These are phyloP conservation scores for Neofusicoccum kwambonambiense DNA, from an alignment of 2,329 filamentous ascomycete genomes.

Conservation along the genomic window DNA sequence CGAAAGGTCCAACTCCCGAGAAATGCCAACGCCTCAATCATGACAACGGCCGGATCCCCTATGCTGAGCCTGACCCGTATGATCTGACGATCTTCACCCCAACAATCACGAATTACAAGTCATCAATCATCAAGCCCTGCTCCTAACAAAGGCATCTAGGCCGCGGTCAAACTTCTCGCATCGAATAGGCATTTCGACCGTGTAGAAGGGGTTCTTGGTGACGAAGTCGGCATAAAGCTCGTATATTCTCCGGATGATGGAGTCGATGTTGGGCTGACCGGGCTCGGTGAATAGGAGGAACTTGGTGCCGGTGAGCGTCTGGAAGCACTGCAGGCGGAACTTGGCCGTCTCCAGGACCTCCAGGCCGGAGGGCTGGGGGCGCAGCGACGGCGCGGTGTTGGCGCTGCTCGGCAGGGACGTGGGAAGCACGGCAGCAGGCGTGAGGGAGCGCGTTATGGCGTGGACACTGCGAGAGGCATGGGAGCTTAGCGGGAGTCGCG, in stretches of 20 bases:
- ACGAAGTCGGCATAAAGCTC: slow-evolving; percentile 96
- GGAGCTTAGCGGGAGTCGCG: slow-evolving; percentile 9
- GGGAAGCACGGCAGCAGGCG: slow-evolving; percentile 32
- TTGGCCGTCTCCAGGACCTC: slow-evolving; percentile 92
- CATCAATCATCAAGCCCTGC: slow-evolving; percentile 8
- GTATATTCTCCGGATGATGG: slow-evolving; percentile 80
- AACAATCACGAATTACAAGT: neutral
- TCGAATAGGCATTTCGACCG: slow-evolving; percentile 93
- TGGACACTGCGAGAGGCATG: slow-evolving; percentile 52
- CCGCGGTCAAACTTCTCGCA: slow-evolving; percentile 94
- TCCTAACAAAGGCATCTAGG: slow-evolving; percentile 74
- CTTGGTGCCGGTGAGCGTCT: slow-evolving; percentile 89
- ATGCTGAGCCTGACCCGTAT: slow-evolving; percentile 21
- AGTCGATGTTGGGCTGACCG: slow-evolving; percentile 82
- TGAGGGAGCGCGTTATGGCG: slow-evolving; percentile 60
- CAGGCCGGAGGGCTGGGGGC: slow-evolving; percentile 64
- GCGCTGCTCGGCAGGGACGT: slow-evolving; percentile 27
- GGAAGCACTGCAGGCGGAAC: slow-evolving; percentile 95
- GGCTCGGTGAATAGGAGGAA: slow-evolving; percentile 94
- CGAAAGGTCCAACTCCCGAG: neutral
- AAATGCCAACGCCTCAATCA: neutral
- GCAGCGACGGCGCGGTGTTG: slow-evolving; percentile 35
- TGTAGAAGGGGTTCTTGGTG: slow-evolving; percentile 99
- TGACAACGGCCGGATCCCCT: neutral
- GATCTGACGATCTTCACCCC: slow-evolving; percentile 24